Evolutionary conservation across 139 green algal species (phyloP).

Genomic region (Haematococcus sp.): DNA sequence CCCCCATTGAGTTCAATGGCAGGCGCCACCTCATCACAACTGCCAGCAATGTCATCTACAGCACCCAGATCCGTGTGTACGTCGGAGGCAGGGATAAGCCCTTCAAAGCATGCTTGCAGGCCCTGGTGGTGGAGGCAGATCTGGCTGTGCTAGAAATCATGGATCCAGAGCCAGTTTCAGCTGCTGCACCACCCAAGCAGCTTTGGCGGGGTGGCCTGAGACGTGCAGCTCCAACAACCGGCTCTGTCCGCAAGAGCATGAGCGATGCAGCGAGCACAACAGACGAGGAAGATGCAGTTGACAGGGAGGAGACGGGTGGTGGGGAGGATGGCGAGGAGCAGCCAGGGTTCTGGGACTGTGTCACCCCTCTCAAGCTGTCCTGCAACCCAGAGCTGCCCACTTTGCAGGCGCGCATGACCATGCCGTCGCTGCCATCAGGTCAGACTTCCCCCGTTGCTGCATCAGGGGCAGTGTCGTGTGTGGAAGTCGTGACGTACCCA

Average conservation of each 20-base stretch:
- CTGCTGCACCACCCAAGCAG: background rate
- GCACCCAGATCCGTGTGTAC: conserved; percentile 21
- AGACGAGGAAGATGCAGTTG: background rate
- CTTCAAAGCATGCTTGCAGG: conserved; percentile 17
- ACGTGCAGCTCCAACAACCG: too few species aligned
- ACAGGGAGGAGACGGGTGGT: background rate
- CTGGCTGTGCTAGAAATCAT: conserved; percentile 17
- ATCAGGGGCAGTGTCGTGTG: conserved; percentile 12
- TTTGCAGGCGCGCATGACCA: too few species aligned
- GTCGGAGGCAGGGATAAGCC: conserved; percentile 23
- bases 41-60: conserved; percentile 22
- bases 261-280: too few species aligned
- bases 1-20: conserved; percentile 17
- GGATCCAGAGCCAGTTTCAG: background rate
- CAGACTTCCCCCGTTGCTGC: background rate
- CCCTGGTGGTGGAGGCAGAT: conserved; percentile 30
- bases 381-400: too few species aligned
- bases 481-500: conserved; percentile 11
- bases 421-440: too few species aligned
- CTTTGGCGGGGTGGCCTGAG: too few species aligned
- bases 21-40: conserved; percentile 28
- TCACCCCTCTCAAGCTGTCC: too few species aligned
- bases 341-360: background rate
- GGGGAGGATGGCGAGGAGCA: conserved; percentile 4
- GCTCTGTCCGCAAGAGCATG: too few species aligned